phyloP scores from a whole-genome alignment of 2,329 filamentous ascomycete species.

The Phialocephala subalpina region DNA sequence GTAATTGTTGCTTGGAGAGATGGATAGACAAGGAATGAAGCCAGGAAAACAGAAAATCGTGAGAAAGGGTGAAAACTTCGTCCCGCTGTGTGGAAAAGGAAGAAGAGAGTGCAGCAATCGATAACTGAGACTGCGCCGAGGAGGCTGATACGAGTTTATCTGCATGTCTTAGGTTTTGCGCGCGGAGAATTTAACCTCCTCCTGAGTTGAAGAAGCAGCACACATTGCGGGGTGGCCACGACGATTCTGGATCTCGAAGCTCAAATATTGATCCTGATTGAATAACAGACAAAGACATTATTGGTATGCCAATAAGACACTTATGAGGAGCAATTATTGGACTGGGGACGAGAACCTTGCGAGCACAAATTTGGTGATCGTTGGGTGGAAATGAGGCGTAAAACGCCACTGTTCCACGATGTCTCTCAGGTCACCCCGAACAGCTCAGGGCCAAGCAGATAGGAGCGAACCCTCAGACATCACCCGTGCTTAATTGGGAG shows the following conservation, averaged over 20 bases:
- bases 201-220: no score
- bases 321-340: background rate
- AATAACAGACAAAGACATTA: background rate
- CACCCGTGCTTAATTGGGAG: background rate
- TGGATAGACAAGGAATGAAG: background rate
- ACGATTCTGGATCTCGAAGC: background rate
- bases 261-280: background rate
- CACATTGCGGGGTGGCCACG: background rate
- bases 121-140: background rate
- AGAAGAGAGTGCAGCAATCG: background rate
- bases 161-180: conserved; percentile 13
- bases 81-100: background rate
- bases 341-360: background rate
- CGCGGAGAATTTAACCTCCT: background rate
- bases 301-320: background rate
- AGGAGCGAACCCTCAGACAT: background rate
- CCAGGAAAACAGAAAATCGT: background rate
- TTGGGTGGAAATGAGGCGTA: background rate
- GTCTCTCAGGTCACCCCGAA: background rate
- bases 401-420: background rate
- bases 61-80: background rate
- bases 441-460: background rate
- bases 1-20: background rate
- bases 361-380: background rate
- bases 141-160: conserved; percentile 1